phyloP scores from a whole-genome alignment of 2,329 filamentous ascomycete species.

The Rutstroemia sp. region DNA sequence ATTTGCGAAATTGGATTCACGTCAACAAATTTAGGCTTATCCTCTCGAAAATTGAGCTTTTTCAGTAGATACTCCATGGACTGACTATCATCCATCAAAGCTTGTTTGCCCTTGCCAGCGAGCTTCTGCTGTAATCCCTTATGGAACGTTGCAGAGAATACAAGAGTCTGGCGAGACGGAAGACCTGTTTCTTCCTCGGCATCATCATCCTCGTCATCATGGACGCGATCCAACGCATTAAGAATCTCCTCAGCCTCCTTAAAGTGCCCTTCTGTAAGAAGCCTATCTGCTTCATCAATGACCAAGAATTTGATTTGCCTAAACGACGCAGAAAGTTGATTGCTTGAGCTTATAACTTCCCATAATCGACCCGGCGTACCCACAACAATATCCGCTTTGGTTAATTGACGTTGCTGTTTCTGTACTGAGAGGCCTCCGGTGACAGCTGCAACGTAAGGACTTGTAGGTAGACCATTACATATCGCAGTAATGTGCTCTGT shows the following conservation, averaged over 20 bases:
- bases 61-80: slow-evolving; percentile 90
- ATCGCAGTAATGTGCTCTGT: slow-evolving; percentile 73
- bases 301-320: slow-evolving; percentile 74
- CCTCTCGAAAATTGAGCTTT: slow-evolving; percentile 79
- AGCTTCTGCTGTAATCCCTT: slow-evolving; percentile 88
- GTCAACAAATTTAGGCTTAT: slow-evolving; percentile 84
- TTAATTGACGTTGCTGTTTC: slow-evolving; percentile 83
- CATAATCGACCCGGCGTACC: slow-evolving; percentile 88
- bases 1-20: slow-evolving; percentile 85
- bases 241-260: slow-evolving; percentile 90
- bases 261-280: slow-evolving; percentile 89
- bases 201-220: slow-evolving; percentile 41
- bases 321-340: slow-evolving; percentile 61
- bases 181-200: slow-evolving; percentile 39
- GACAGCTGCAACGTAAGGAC: slow-evolving; percentile 74
- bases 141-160: slow-evolving; percentile 96
- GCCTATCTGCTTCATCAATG: slow-evolving; percentile 86
- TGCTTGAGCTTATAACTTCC: slow-evolving; percentile 80
- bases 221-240: slow-evolving; percentile 63
- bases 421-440: slow-evolving; percentile 91
- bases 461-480: slow-evolving; percentile 51
- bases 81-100: slow-evolving; percentile 64
- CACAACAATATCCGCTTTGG: slow-evolving; percentile 84
- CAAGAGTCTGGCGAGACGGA: slow-evolving; percentile 69
- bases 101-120: slow-evolving; percentile 57